Percentiles rank a stretch among this genome's conserved stretches.
phyloP scores from a whole-genome alignment of 805 yeast species.

The Nakazawaea sp. region DNA sequence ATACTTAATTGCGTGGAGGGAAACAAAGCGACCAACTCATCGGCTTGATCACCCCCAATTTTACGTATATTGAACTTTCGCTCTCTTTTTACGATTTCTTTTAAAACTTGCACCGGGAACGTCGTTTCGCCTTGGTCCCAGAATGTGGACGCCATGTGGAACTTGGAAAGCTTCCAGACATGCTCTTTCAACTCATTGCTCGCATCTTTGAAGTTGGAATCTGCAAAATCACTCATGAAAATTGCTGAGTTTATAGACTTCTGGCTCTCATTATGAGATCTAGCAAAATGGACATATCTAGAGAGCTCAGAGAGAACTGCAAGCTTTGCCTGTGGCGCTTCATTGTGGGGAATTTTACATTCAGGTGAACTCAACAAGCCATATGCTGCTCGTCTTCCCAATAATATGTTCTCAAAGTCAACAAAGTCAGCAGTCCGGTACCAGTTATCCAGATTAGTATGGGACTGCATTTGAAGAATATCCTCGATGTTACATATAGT shows the following conservation, averaged over 20 bases:
- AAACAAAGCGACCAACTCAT: slow-evolving; percentile 12
- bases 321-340: slow-evolving; percentile 12
- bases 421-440: slow-evolving; percentile 25
- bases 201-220: slow-evolving; percentile 12
- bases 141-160: slow-evolving; percentile 51
- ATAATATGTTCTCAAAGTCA: slow-evolving; percentile 34
- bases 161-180: slow-evolving; percentile 23
- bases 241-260: slow-evolving; percentile 45
- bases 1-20: slow-evolving; percentile 17
- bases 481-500: slow-evolving; percentile 14
- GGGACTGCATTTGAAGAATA: slow-evolving; percentile 6
- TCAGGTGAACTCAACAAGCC: slow-evolving; percentile 20
- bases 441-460: slow-evolving; percentile 26
- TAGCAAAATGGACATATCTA: slow-evolving; percentile 34
- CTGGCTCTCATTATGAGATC: slow-evolving; percentile 33
- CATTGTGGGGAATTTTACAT: background rate
- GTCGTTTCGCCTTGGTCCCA: slow-evolving; percentile 58
- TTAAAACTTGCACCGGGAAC: slow-evolving; percentile 50
- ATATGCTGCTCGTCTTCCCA: slow-evolving; percentile 33
- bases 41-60: too few relatives aligned
- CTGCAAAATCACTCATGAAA: slow-evolving; percentile 31
- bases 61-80: background rate
- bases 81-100: slow-evolving; percentile 20
- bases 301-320: slow-evolving; percentile 30
- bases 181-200: slow-evolving; percentile 11